Conservation (phyloP, 176 grass and related monocot species). For the Urochloa ruziziensis region DNA sequence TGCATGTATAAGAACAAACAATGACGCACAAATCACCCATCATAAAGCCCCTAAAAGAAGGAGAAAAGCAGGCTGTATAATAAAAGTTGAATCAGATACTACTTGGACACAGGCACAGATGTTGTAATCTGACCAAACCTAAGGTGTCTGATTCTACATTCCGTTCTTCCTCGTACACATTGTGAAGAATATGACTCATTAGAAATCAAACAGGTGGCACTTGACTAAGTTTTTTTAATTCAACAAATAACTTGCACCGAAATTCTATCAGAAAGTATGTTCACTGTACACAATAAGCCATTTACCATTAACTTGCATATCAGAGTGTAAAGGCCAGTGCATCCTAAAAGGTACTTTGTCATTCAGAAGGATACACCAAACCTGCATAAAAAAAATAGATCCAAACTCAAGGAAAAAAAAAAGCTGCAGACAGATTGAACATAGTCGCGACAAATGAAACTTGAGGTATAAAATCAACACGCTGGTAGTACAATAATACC, state of each 20-base stretch:
- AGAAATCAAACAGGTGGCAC: constrained; percentile 10
- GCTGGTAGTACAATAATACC: neutral
- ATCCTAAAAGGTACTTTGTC: constrained; percentile 90
- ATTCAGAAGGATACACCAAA: constrained; percentile 86
- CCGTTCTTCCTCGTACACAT: constrained; percentile 20
- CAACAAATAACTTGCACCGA: constrained; percentile 24
- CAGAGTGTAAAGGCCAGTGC: constrained; percentile 72
- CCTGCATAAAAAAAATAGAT: constrained; percentile 49
- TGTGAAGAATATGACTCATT: neutral
- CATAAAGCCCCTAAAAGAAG: neutral
- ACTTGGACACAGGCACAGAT: neutral
- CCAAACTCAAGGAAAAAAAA: constrained; percentile 9
- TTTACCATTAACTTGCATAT: constrained; percentile 83
- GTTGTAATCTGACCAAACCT: neutral
- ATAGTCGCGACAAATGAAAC: constrained; percentile 29
- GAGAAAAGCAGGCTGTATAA: neutral
- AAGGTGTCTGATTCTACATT: neutral
- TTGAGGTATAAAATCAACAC: neutral
- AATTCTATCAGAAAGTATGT: constrained; percentile 23
- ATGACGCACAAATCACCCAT: constrained; percentile 6
- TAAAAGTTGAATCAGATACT: constrained; percentile 3
- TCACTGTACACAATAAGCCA: constrained; percentile 15
- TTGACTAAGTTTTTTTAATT: constrained; percentile 5
- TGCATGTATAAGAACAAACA: constrained; percentile 22
- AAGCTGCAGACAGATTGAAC: neutral